These are phyloP conservation scores for Trichocladium antarcticum DNA, from an alignment of 495 filamentous ascomycete genomes.

Conservation along the genomic window DNA sequence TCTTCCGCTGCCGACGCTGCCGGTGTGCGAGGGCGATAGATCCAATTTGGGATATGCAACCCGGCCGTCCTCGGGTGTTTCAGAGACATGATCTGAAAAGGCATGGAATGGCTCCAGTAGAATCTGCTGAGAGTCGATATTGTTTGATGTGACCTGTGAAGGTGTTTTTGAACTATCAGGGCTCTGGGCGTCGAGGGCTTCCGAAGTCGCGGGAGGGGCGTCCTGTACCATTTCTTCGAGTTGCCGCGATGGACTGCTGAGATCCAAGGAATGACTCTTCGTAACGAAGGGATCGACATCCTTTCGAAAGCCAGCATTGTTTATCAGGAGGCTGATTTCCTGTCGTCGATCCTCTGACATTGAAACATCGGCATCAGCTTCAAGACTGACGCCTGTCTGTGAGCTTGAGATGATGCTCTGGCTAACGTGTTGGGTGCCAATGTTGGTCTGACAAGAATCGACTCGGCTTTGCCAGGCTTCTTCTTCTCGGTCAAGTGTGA, in stretches of 20 bases:
- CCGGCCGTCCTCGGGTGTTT: neutral
- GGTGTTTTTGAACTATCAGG: neutral
- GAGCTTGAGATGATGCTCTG: slow-evolving; percentile 16
- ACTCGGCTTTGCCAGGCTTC: neutral
- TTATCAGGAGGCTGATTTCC: slow-evolving; percentile 18
- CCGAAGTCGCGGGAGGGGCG: neutral
- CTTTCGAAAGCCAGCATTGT: slow-evolving; percentile 18
- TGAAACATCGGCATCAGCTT: slow-evolving; percentile 1
- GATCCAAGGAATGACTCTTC: slow-evolving; percentile 1
- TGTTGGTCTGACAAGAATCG: neutral
- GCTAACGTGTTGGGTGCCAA: neutral
- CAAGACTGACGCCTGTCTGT: slow-evolving; percentile 2
- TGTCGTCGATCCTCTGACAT: slow-evolving; percentile 19
- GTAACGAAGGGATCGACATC: slow-evolving; percentile 15
- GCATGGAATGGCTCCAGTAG: slow-evolving; percentile 21
- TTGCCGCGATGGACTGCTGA: slow-evolving; percentile 25
- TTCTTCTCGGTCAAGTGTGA: neutral
- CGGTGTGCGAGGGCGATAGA: slow-evolving; percentile 20
- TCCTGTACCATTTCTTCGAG: slow-evolving; percentile 17
- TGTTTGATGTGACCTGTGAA: slow-evolving; percentile 3
- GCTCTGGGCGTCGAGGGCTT: neutral
- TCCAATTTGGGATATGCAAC: slow-evolving; percentile 13
- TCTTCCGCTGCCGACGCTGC: slow-evolving; percentile 30
- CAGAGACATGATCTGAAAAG: slow-evolving; percentile 17
- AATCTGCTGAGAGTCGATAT: slow-evolving; percentile 20